phyloP scores from a whole-genome alignment of 73 alveolate genomes.

The Tetrahymena borealis region DNA sequence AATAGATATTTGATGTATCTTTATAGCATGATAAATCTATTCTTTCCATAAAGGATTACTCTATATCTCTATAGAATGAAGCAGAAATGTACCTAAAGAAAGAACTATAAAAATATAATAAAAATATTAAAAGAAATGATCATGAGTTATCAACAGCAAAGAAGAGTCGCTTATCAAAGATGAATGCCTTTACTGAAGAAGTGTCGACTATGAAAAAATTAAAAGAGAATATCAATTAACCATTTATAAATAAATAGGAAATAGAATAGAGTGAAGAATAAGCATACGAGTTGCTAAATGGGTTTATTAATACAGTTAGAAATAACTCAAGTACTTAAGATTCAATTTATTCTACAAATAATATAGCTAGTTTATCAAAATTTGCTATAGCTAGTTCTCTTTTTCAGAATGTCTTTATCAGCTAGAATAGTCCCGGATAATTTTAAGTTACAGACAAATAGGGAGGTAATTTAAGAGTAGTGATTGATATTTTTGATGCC shows the following conservation, averaged over 20 bases:
- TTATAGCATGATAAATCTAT: background rate
- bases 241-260: background rate
- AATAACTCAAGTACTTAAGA: background rate
- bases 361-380: background rate
- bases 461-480: background rate
- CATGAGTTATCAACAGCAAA: background rate
- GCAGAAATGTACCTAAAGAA: background rate
- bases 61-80: background rate
- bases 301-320: background rate
- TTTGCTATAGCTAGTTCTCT: background rate
- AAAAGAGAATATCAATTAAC: background rate
- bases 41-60: background rate
- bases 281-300: background rate
- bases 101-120: background rate
- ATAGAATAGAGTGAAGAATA: background rate
- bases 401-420: background rate
- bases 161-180: background rate
- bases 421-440: background rate
- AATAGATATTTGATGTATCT: background rate
- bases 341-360: background rate
- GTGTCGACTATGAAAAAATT: background rate
- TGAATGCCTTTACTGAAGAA: background rate
- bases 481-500: background rate
- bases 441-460: too few species aligned
- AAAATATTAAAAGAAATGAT: background rate